Percentiles rank a stretch among this genome's conserved stretches.
These are phyloP conservation scores for Albifimbria verrucaria DNA, from an alignment of 2,329 filamentous ascomycete genomes.

Conservation along the genomic window DNA sequence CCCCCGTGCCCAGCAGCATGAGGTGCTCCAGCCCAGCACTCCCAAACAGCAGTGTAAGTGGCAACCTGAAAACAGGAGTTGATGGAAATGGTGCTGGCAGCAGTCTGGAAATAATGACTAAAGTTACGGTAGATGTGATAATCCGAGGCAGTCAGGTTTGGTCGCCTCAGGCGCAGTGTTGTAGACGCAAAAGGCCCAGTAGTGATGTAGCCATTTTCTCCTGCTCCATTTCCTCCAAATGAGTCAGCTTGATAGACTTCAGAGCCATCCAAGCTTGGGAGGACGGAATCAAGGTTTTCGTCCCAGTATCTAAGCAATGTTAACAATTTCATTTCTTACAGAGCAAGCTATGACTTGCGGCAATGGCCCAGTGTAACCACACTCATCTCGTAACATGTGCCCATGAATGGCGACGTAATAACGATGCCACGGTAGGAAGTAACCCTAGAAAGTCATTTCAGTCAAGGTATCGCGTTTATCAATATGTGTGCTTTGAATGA, in stretches of 20 bases:
- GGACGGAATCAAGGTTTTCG: background rate
- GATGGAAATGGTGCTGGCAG: background rate
- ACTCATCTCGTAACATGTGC: background rate
- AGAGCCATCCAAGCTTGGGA: background rate
- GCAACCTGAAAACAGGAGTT: background rate
- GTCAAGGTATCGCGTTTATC: background rate
- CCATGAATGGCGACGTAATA: background rate
- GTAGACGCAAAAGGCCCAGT: background rate
- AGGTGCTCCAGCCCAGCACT: background rate
- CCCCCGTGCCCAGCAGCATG: background rate
- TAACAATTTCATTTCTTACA: background rate
- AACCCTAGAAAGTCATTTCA: too few species aligned
- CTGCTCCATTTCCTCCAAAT: background rate
- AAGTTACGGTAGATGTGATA: background rate
- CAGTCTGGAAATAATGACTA: background rate
- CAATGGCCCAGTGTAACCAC: background rate
- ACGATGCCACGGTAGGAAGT: slow-evolving; percentile 2
- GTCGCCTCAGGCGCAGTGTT: background rate
- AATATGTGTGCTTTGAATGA: background rate
- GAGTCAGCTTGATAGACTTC: background rate
- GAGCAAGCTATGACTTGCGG: background rate
- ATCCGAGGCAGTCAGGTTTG: background rate
- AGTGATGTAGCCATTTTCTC: background rate
- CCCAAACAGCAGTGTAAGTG: slow-evolving; percentile 1
- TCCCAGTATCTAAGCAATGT: background rate